A percentile compares a stretch with the other conserved stretches of the same genome.
phyloP scores from a whole-genome alignment of 225 moss, liverwort and hornwort species.

The Polytrichum formosum region DNA sequence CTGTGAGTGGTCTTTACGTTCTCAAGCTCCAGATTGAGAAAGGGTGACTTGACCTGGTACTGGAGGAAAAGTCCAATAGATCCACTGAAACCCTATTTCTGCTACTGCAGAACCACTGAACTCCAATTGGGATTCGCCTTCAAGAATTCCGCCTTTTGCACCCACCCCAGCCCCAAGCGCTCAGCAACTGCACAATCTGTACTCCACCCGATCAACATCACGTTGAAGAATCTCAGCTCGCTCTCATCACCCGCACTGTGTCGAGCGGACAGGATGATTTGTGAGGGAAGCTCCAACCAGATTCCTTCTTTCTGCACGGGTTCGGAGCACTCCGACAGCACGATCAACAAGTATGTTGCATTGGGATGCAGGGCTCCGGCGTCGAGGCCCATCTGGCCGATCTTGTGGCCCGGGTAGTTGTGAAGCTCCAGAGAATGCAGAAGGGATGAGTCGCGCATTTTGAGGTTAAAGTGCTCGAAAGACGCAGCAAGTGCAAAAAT shows the following conservation, averaged over 20 bases:
- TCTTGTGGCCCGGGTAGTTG: background rate
- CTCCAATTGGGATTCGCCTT: conserved; percentile 2
- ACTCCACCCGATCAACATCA: conserved; percentile 5
- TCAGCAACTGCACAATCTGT: background rate
- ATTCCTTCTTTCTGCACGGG: conserved; percentile 10
- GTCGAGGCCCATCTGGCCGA: conserved; percentile 11
- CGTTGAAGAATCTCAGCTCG: conserved; percentile 8
- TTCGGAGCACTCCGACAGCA: conserved; percentile 14
- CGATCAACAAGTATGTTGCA: conserved; percentile 8
- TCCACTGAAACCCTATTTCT: no score
- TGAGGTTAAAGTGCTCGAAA: background rate
- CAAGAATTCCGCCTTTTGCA: background rate
- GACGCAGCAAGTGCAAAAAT: background rate
- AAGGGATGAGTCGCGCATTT: background rate
- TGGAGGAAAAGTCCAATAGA: no score
- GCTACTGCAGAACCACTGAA: conserved; percentile 8
- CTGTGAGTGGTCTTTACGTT: no score
- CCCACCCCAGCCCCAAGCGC: conserved; percentile 16
- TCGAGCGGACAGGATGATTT: background rate
- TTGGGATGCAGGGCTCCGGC: background rate
- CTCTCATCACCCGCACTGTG: background rate
- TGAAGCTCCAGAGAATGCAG: conserved; percentile 1
- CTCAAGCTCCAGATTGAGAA: no score
- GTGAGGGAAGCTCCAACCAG: conserved; percentile 1
- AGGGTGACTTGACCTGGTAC: no score